phyloP scores from a whole-genome alignment of 306 rosid species.

The Quillaja saponaria region DNA sequence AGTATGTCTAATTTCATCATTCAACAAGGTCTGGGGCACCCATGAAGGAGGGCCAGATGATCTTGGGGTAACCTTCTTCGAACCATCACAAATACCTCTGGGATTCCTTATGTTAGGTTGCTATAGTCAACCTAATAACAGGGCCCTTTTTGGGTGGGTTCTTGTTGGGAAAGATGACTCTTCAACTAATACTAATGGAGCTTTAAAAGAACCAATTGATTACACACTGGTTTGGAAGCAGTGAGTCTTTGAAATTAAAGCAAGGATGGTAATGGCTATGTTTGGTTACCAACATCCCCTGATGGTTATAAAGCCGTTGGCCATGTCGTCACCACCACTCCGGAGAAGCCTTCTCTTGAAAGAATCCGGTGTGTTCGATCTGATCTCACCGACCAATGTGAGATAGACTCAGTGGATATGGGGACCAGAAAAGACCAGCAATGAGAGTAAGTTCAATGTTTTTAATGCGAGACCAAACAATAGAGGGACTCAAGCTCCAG shows the following conservation, averaged over 20 bases:
- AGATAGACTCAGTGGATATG: constrained; percentile 54
- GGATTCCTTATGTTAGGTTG: constrained; percentile 66
- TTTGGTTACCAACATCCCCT: constrained; percentile 72
- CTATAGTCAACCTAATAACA: constrained; percentile 71
- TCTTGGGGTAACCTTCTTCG: constrained; percentile 59
- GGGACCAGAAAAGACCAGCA: constrained; percentile 40
- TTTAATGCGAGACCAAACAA: constrained; percentile 53
- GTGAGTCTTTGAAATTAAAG: constrained; percentile 36
- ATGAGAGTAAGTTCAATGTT: constrained; percentile 41
- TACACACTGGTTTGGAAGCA: constrained; percentile 68
- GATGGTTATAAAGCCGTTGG: constrained; percentile 72
- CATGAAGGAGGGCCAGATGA: constrained; percentile 61
- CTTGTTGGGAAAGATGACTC: constrained; percentile 56
- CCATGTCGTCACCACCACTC: constrained; percentile 51
- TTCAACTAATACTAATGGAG: constrained; percentile 14
- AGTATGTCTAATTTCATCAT: constrained; percentile 54
- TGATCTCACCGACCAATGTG: constrained; percentile 63
- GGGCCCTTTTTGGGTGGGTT: constrained; percentile 60
- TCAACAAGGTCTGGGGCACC: constrained; percentile 57
- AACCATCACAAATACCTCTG: constrained; percentile 63
- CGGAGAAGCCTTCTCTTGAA: constrained; percentile 58
- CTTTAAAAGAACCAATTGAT: constrained; percentile 50
- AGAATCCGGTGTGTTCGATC: constrained; percentile 56
- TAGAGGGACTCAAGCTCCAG: constrained; percentile 47
- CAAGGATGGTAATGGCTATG: constrained; percentile 50